These are phyloP conservation scores for Fremontodendron californicum DNA, from an alignment of 345 rosid genomes.

Conservation along the genomic window DNA sequence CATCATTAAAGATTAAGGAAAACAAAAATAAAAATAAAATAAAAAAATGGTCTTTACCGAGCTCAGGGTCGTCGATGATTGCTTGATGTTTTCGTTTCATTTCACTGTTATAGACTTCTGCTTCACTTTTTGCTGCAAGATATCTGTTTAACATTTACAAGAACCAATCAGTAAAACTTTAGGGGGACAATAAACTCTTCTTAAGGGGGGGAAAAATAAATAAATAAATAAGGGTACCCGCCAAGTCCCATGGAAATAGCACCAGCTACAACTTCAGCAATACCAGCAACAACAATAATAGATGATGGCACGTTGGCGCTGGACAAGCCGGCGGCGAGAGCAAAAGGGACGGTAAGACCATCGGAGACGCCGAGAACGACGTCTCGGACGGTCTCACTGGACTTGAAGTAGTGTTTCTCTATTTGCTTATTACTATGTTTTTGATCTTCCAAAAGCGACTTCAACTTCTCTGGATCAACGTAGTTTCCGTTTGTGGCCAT, in stretches of 20 bases:
- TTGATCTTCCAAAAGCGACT: conserved; percentile 55
- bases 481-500: conserved; percentile 3
- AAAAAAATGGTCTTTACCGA: conserved; percentile 31
- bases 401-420: conserved; percentile 71
- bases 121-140: conserved; percentile 85
- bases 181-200: neutral
- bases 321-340: conserved; percentile 91
- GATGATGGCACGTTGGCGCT: conserved; percentile 82
- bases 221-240: conserved; percentile 42
- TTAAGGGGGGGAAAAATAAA: neutral
- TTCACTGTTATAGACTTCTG: conserved; percentile 70
- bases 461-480: conserved; percentile 31
- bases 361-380: conserved; percentile 90
- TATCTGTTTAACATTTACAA: conserved; percentile 38
- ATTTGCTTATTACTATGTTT: conserved; percentile 24
- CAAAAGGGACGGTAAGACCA: conserved; percentile 91
- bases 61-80: conserved; percentile 65
- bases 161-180: neutral
- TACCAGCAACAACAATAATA: conserved; percentile 79
- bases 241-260: conserved; percentile 98
- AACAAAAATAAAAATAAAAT: neutral
- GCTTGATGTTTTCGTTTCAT: conserved; percentile 73
- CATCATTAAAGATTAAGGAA: neutral
- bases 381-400: conserved; percentile 84
- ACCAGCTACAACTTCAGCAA: conserved; percentile 90